Percentiles rank a stretch among this genome's conserved stretches.
Conservation (phyloP, 106 monocot species). For the Cymbidium sinense region DNA sequence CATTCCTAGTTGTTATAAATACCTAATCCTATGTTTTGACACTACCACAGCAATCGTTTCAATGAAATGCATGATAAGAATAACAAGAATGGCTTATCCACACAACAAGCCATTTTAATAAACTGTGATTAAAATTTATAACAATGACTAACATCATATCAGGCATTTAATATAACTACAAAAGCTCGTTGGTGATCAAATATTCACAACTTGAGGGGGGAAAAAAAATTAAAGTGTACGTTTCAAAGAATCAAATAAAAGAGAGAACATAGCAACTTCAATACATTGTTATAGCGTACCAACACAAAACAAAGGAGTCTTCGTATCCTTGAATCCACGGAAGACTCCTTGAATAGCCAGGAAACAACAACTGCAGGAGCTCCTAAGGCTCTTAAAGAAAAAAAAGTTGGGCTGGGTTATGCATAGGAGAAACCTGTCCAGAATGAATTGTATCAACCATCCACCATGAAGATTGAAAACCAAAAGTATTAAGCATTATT, state of each 20-base stretch:
- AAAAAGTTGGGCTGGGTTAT: conserved; percentile 55
- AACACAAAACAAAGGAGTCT: conserved; percentile 79
- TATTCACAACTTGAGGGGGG: neutral
- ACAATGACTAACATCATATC: neutral
- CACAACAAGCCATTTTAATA: neutral
- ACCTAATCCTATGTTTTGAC: neutral
- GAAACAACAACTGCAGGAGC: conserved; percentile 94
- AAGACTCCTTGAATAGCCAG: conserved; percentile 97
- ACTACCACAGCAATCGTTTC: neutral
- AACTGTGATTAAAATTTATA: neutral
- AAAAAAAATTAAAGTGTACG: neutral
- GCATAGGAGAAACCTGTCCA: conserved; percentile 82
- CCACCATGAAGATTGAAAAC: neutral
- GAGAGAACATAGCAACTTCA: neutral
- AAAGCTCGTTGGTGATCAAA: neutral
- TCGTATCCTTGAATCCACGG: conserved; percentile 97
- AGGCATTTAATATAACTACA: neutral
- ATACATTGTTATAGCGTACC: conserved; percentile 39
- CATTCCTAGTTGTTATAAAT: too few species aligned
- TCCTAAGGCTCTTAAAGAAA: conserved; percentile 84
- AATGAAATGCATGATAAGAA: neutral
- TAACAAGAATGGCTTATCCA: neutral
- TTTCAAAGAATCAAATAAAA: neutral
- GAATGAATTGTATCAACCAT: conserved; percentile 8
- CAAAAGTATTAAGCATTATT: neutral